phyloP scores from a whole-genome alignment of 371 early-diverging fungal species.

The Mucor irregularis region DNA sequence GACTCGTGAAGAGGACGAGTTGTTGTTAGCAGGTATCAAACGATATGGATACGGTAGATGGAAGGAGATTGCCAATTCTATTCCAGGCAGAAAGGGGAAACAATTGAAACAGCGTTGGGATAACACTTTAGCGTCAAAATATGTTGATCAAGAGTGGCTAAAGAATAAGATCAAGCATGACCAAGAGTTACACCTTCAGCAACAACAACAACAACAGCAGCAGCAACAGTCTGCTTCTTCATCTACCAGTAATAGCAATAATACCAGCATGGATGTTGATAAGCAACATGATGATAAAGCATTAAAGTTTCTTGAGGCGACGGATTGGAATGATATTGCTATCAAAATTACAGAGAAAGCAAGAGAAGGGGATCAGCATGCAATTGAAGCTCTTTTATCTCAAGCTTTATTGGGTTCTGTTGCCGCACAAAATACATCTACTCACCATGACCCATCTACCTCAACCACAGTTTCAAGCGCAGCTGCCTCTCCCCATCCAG shows the following conservation, averaged over 20 bases:
- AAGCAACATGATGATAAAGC: slow-evolving; percentile 17
- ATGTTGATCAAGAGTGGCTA: slow-evolving; percentile 45
- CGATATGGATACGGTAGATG: slow-evolving; percentile 47
- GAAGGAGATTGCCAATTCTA: slow-evolving; percentile 44
- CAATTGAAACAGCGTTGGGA: slow-evolving; percentile 53
- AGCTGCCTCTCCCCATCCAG: neutral
- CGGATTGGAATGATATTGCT: slow-evolving; percentile 41
- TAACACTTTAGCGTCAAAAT: slow-evolving; percentile 43
- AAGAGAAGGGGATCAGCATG: slow-evolving; percentile 41
- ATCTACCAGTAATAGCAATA: too few species aligned
- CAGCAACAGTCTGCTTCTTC: neutral
- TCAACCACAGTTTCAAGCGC: slow-evolving; percentile 1
- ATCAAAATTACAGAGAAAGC: slow-evolving; percentile 49
- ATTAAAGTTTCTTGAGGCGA: slow-evolving; percentile 27
- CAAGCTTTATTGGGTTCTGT: slow-evolving; percentile 35
- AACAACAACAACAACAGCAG: neutral
- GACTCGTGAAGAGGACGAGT: slow-evolving; percentile 49
- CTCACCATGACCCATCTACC: slow-evolving; percentile 8
- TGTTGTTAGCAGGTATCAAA: slow-evolving; percentile 41
- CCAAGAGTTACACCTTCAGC: slow-evolving; percentile 1
- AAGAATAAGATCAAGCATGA: slow-evolving; percentile 31
- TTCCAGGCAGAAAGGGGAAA: slow-evolving; percentile 46
- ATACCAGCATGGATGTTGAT: neutral
- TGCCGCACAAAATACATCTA: slow-evolving; percentile 1
- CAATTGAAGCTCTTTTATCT: slow-evolving; percentile 43